Conservation (phyloP, 2,329 filamentous ascomycete genomes). For the Bipolaris zeicola region DNA sequence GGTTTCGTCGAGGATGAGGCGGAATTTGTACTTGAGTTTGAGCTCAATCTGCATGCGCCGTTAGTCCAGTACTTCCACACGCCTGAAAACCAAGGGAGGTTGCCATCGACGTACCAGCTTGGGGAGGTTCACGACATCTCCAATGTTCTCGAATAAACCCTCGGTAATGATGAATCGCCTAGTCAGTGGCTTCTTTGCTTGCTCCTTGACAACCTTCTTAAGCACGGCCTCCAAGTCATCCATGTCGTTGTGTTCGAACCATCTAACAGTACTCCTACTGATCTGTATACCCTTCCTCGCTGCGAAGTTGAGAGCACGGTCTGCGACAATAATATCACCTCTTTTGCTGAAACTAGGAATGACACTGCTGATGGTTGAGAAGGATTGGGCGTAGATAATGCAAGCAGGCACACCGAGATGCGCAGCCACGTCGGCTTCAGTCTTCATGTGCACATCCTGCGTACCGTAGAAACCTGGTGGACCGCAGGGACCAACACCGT, state of each 20-base stretch:
- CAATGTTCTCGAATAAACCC: conserved; percentile 87
- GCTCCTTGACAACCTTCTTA: conserved; percentile 83
- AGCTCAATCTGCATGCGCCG: conserved; percentile 70
- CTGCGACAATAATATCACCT: conserved; percentile 95
- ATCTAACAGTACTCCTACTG: conserved; percentile 85
- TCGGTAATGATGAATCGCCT: conserved; percentile 95
- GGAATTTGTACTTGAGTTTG: conserved; percentile 97
- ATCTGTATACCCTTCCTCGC: conserved; percentile 95
- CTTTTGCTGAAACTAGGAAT: conserved; percentile 97
- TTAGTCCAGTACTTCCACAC: conserved; percentile 7
- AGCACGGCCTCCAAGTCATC: conserved; percentile 87
- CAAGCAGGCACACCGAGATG: conserved; percentile 87
- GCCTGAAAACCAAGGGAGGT: neutral
- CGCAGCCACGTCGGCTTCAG: conserved; percentile 88
- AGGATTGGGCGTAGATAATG: conserved; percentile 95
- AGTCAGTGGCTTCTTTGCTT: conserved; percentile 85
- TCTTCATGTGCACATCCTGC: conserved; percentile 97
- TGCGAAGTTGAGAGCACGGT: conserved; percentile 90
- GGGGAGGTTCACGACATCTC: conserved; percentile 83
- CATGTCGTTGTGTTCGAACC: conserved; percentile 97
- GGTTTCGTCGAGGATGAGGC: conserved; percentile 94
- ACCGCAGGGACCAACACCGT: conserved; percentile 95
- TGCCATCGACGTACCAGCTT: conserved; percentile 68
- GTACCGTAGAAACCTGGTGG: conserved; percentile 98
- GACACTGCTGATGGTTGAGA: conserved; percentile 95